Percentiles rank a stretch among this genome's conserved stretches.
Evolutionary conservation across 106 monocot species (phyloP).

Genomic region (Cymbidium sinense): DNA sequence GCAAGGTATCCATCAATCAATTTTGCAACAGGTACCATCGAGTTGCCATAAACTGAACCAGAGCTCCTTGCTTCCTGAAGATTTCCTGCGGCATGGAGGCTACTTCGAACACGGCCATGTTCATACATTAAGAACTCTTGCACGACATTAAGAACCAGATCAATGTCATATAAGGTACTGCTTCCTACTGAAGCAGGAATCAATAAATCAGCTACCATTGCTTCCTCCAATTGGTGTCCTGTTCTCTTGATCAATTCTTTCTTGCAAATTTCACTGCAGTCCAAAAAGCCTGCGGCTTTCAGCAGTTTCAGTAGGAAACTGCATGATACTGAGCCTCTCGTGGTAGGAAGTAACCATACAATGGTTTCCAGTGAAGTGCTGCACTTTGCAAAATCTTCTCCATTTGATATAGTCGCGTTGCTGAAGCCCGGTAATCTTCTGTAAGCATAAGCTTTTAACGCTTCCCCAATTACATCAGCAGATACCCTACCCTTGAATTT

Average conservation of each 20-base stretch:
- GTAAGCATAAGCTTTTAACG: slow-evolving; percentile 59
- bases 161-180: slow-evolving; percentile 31
- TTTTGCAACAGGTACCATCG: slow-evolving; percentile 30
- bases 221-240: slow-evolving; percentile 44
- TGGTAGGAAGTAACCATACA: slow-evolving; percentile 40
- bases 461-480: slow-evolving; percentile 42
- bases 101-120: slow-evolving; percentile 1
- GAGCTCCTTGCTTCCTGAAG: slow-evolving; percentile 27
- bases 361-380: slow-evolving; percentile 39
- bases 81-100: slow-evolving; percentile 20
- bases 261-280: slow-evolving; percentile 23
- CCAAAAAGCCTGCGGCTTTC: slow-evolving; percentile 34
- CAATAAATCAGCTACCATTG: slow-evolving; percentile 46
- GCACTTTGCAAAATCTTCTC: slow-evolving; percentile 25
- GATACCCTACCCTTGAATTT: slow-evolving; percentile 38
- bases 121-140: slow-evolving; percentile 45
- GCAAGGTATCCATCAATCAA: slow-evolving; percentile 60
- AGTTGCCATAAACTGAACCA: slow-evolving; percentile 10
- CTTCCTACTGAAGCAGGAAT: slow-evolving; percentile 25
- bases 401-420: slow-evolving; percentile 16
- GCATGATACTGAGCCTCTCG: slow-evolving; percentile 40
- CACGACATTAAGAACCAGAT: slow-evolving; percentile 36
- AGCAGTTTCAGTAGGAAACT: slow-evolving; percentile 54
- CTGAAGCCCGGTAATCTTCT: slow-evolving; percentile 32
- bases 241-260: slow-evolving; percentile 40